A percentile compares a stretch with the other conserved stretches of the same genome.
Evolutionary conservation across 2,329 filamentous ascomycete species (phyloP).

Genomic region (Tothia fuscella): DNA sequence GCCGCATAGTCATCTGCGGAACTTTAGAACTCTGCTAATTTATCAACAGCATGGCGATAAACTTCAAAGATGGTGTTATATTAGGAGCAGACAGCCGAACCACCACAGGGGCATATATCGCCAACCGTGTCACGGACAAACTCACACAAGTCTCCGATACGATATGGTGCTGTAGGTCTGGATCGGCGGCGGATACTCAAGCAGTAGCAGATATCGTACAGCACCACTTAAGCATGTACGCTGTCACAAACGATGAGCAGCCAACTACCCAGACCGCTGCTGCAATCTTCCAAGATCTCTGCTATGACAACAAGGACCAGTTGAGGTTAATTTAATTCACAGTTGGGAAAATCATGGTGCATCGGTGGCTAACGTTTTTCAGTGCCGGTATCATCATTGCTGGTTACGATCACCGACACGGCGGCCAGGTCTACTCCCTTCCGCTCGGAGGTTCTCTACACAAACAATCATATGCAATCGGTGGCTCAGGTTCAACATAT

Average conservation of each 20-base stretch:
- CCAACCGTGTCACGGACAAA: constrained; percentile 98
- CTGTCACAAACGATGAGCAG: constrained; percentile 75
- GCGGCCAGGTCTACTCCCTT: constrained; percentile 95
- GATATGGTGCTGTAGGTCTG: constrained; percentile 98
- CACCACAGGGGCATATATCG: constrained; percentile 95
- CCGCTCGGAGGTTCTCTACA: constrained; percentile 92
- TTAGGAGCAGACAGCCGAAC: constrained; percentile 95
- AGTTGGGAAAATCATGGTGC: background rate
- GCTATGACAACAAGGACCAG: constrained; percentile 93
- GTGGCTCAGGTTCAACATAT: constrained; percentile 94
- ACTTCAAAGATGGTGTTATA: constrained; percentile 97
- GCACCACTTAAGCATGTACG: constrained; percentile 89
- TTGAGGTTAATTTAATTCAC: constrained; percentile 53
- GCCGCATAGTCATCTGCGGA: constrained; percentile 14
- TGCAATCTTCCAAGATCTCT: constrained; percentile 93
- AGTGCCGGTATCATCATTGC: constrained; percentile 97
- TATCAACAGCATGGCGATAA: constrained; percentile 77
- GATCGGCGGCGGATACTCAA: constrained; percentile 94
- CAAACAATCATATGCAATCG: constrained; percentile 93
- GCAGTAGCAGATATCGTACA: constrained; percentile 96
- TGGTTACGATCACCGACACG: constrained; percentile 91
- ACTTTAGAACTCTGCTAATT: constrained; percentile 19
- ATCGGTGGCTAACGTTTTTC: constrained; percentile 15
- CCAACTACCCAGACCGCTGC: constrained; percentile 93
- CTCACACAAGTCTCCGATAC: constrained; percentile 97